Evolutionary conservation across 495 filamentous ascomycete genomes (phyloP), one percentile per base, ranked within the genome.

Genomic region (Saxophila tyrrhenica): DNA sequence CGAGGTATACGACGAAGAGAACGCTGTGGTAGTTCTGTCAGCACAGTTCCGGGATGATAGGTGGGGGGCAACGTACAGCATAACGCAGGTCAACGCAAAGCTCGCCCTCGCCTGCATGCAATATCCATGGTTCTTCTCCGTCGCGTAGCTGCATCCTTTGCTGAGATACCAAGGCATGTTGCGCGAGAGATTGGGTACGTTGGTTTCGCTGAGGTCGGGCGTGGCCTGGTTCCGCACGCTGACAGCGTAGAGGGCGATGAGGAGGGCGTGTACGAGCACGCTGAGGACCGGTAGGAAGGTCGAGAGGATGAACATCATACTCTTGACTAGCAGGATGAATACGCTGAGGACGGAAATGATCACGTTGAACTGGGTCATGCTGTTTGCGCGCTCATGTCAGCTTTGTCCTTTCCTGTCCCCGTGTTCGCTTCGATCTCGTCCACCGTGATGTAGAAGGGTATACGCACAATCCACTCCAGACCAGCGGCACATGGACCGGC

Each of bases 111-210:
- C 86, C 67, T 87, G 81, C 60, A 75, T 63, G 71, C 89, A 96
- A 63, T 83, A 86, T 23, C 75, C 73, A n/a, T 79, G 69, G 45
- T 81, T 77, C 11, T 65, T 68, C 7, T 74, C 65, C 20, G 65
- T 67, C 0, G 85, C 85, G 13, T 89, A 77, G 43, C 64, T 75
- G 67, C 89, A 96, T 57, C 74, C 77, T 64, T 87, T 85, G 38
- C 80, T 78, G 60, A 96, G 80, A 62, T 94, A 95, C 89, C 89
- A 96, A 13, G 81, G 78, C 2, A 87, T 72, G 1, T 82, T 78
- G 7, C 73, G 71, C 13, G 41, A 49, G 13, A 51, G 53, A 57
- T 86, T 82, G 7, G 78, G 81, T 55, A 85, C 80, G 2, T 73
- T 61, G 8, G 83, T 76, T 65, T 96, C 89, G 39, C 80, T 84